Base-by-base conservation (phyloP, 2,329 filamentous ascomycete species). In the Geosmithia putterillii region DNA sequence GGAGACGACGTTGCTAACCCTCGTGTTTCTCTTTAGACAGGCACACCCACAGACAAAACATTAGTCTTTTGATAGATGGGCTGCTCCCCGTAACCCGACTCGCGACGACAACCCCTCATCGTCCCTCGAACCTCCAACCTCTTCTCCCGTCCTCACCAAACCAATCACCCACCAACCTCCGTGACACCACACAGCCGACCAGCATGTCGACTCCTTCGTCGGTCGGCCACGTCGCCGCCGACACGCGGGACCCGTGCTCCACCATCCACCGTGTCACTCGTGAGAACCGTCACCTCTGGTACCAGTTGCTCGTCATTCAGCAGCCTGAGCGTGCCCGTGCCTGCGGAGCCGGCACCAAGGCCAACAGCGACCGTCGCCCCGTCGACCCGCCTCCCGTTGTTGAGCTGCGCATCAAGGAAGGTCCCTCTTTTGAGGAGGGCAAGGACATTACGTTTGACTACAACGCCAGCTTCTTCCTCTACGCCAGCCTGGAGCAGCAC, bases 381-480 rank as follows among this genome's bases (percentile, higher is more conserved):
- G 89, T 95, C 48, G 90, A 95, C 61, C 89, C 86, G 47, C 92
- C 92, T 2, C 92, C 92, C 1, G 92, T 98, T 44, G 87, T 96
- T 35, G 86, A 94, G 63, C 71, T 98, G 48, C 83, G 82, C 51
- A 84, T 96, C 50, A 87, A 80, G 53, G 85, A 95, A 57, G 85
- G 82, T 28, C 40, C 28, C 32, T 67, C 79, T 21, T 70, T 79
- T 20, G 71, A 76, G 41, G 64, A 70, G 42, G 74, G 74, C 44
- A 72, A 73, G 57, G 83, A 88, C 47, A 77, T 88, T 55, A 96
- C 92, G 2, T 94, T 94, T 55, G 76, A 79, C 46, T 94, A 95
- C 69, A 90, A 94, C 57, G 89, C 89, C 57, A 95, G 94, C 64
- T 96, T 96, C 74, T 96, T 98, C 66, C 80, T 96, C 36, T 96